Conservation (phyloP, 139 green algal species). For the Prasinococcaceae sp. region DNA sequence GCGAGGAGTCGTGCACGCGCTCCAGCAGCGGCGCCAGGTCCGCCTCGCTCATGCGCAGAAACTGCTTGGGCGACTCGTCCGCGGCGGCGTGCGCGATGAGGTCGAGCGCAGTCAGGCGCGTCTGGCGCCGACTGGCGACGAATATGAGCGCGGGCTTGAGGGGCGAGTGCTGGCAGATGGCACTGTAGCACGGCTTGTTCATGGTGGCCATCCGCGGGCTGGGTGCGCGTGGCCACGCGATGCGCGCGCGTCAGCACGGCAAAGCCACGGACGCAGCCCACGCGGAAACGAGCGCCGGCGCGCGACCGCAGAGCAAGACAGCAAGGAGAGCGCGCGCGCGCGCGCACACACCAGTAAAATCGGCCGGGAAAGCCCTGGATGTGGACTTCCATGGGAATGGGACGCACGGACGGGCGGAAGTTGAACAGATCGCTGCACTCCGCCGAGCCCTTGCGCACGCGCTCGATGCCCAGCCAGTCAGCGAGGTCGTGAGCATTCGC, state of each 20-base stretch:
- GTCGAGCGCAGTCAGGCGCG: slow-evolving; percentile 86
- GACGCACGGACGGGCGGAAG: slow-evolving; percentile 86
- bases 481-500: slow-evolving; percentile 87
- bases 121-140: slow-evolving; percentile 77
- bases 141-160: slow-evolving; percentile 87
- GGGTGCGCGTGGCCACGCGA: too few relatives aligned
- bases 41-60: slow-evolving; percentile 51
- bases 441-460: background rate
- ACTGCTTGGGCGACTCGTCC: slow-evolving; percentile 65
- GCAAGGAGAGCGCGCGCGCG: too few relatives aligned
- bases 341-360: too few relatives aligned
- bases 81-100: slow-evolving; percentile 83
- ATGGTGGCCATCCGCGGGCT: slow-evolving; percentile 91
- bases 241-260: too few relatives aligned
- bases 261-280: too few relatives aligned
- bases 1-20: slow-evolving; percentile 24
- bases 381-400: slow-evolving; percentile 86
- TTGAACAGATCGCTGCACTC: slow-evolving; percentile 72
- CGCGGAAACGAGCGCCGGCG: too few relatives aligned
- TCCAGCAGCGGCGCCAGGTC: slow-evolving; percentile 41
- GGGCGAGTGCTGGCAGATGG: slow-evolving; percentile 81
- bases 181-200: slow-evolving; percentile 94
- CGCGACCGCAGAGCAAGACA: too few relatives aligned
- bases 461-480: slow-evolving; percentile 78
- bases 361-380: slow-evolving; percentile 57